phyloP scores from a whole-genome alignment of 2,329 filamentous ascomycete species.

The Aschersonia sp. region DNA sequence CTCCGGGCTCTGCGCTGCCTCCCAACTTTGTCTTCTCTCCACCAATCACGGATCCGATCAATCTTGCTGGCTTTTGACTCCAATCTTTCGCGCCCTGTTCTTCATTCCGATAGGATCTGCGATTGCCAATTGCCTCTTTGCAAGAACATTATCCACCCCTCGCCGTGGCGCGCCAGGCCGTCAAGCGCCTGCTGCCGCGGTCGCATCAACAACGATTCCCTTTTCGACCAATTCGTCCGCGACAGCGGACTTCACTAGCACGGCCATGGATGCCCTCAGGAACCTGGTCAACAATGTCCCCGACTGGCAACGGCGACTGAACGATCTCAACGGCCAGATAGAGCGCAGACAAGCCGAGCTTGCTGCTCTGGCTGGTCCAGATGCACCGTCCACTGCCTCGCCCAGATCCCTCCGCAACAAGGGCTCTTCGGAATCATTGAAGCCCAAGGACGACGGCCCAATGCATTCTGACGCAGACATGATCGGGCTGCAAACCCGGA shows the following conservation, averaged over 20 bases:
- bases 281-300: constrained; percentile 41
- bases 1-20: too few relatives aligned
- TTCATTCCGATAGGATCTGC: neutral
- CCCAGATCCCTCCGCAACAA: constrained; percentile 32
- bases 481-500: neutral
- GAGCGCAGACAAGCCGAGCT: constrained; percentile 46
- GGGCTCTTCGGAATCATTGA: constrained; percentile 39
- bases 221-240: constrained; percentile 11
- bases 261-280: constrained; percentile 41
- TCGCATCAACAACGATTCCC: neutral
- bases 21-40: too few relatives aligned
- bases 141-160: neutral
- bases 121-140: too few relatives aligned
- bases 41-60: neutral
- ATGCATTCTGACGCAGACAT: constrained; percentile 8
- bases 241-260: constrained; percentile 15
- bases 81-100: neutral
- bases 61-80: neutral
- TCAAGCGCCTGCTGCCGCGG: constrained; percentile 13
- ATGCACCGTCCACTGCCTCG: constrained; percentile 11
- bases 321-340: constrained; percentile 46
- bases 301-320: constrained; percentile 42
- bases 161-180: constrained; percentile 15
- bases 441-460: constrained; percentile 28
- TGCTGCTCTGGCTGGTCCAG: constrained; percentile 26